Conservation (phyloP, 2,329 filamentous ascomycete genomes). For the Ceratocystis cubensis region DNA sequence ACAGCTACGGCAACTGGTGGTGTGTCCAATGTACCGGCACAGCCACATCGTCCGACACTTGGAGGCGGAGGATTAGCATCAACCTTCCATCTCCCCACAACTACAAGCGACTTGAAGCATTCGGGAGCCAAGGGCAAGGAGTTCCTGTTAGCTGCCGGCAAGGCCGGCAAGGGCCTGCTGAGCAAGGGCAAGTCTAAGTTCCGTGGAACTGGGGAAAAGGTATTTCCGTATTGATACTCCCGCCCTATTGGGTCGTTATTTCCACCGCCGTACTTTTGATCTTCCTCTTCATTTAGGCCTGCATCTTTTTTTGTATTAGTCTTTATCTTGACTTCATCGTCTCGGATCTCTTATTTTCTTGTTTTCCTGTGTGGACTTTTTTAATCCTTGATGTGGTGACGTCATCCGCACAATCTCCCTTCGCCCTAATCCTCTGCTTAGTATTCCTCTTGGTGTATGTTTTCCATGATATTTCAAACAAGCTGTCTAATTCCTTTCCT, state of each 20-base stretch:
- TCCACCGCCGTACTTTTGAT: not conserved
- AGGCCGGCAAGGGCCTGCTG: conserved; percentile 70
- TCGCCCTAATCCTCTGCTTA: not conserved
- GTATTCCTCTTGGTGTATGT: not conserved
- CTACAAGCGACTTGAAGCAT: conserved; percentile 36
- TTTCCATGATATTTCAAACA: conserved; percentile 1
- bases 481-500: conserved; percentile 5
- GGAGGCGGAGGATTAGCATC: conserved; percentile 28
- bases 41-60: conserved; percentile 22
- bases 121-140: conserved; percentile 71
- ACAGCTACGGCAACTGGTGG: not conserved
- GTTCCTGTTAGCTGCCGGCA: conserved; percentile 71
- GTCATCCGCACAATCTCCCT: not conserved
- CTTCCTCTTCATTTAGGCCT: not conserved
- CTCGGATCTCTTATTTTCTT: not conserved
- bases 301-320: not conserved
- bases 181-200: conserved; percentile 84
- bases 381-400: not conserved
- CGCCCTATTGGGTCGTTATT: not conserved
- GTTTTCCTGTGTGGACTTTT: not conserved
- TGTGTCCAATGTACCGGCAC: not conserved
- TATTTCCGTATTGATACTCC: conserved; percentile 50
- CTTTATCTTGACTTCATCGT: not conserved
- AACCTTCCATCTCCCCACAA: conserved; percentile 27
- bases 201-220: conserved; percentile 64